phyloP scores from a whole-genome alignment of 1,139 yeast genomes.

The Wickerhamiella pararugosa region DNA sequence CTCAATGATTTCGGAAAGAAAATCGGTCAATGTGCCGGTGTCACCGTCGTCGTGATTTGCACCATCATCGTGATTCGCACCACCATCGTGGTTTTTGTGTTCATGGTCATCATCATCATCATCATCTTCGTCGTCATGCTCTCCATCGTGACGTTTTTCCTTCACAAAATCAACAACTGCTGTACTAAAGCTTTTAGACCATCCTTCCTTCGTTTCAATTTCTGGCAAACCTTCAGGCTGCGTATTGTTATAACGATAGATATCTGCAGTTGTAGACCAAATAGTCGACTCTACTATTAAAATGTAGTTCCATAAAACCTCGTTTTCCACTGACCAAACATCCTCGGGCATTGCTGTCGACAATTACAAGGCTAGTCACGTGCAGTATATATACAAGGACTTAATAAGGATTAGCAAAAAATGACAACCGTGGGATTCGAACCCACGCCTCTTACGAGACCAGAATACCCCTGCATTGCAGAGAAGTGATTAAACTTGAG shows the following conservation, averaged over 20 bases:
- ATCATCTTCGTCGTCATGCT: not conserved
- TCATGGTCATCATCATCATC: not conserved
- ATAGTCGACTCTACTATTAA: constrained; percentile 9
- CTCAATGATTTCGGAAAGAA: constrained; percentile 38
- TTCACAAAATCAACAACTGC: not conserved
- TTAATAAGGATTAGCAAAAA: not conserved
- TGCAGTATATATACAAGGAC: not conserved
- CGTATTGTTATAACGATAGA: constrained; percentile 8
- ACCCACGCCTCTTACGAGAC: constrained; percentile 14
- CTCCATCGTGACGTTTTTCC: not conserved
- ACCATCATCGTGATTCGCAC: not conserved
- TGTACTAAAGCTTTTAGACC: not conserved
- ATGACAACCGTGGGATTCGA: constrained; percentile 14
- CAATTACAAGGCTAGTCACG: not conserved
- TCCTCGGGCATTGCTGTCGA: constrained; percentile 1
- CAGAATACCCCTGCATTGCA: constrained; percentile 10
- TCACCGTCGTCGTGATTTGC: not conserved
- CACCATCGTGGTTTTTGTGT: not conserved
- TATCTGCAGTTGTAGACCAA: constrained; percentile 4
- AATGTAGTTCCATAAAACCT: constrained; percentile 11
- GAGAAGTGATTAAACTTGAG: constrained; percentile 11
- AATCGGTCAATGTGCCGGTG: constrained; percentile 20
- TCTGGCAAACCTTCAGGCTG: not conserved
- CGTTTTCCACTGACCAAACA: constrained; percentile 6
- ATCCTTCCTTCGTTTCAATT: not conserved